Conservation (phyloP, 306 rosid genomes). For the Trifolium repens region DNA sequence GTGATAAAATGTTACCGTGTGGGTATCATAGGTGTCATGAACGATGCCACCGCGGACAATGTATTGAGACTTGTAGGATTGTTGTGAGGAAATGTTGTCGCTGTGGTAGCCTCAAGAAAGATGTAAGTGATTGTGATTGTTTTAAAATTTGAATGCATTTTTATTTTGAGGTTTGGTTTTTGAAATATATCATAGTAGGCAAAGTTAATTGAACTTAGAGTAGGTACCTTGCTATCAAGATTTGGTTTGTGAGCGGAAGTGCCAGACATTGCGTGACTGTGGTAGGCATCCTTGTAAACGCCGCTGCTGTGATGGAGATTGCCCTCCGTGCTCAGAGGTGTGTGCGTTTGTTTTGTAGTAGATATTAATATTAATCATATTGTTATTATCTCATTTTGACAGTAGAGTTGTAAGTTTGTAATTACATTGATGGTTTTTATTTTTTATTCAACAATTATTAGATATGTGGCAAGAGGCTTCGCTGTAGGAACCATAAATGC, state of each 20-base stretch:
- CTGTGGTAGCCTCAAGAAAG: conserved; percentile 90
- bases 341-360: conserved; percentile 38
- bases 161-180: conserved; percentile 15
- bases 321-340: conserved; percentile 96
- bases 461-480: conserved; percentile 89
- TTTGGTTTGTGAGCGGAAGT: conserved; percentile 89
- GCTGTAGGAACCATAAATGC: conserved; percentile 95
- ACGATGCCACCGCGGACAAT: conserved; percentile 86
- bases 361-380: conserved; percentile 5
- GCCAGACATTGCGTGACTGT: conserved; percentile 80
- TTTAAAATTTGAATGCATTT: conserved; percentile 37
- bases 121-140: conserved; percentile 55
- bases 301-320: conserved; percentile 93
- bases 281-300: conserved; percentile 92
- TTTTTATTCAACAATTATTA: conserved; percentile 41
- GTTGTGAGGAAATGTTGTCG: conserved; percentile 83
- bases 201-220: conserved; percentile 57
- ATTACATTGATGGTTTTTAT: conserved; percentile 29
- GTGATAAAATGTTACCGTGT: conserved; percentile 73
- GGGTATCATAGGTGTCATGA: conserved; percentile 85
- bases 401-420: conserved; percentile 10
- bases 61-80: conserved; percentile 73
- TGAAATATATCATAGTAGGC: conserved; percentile 27
- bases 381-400: conserved; percentile 15
- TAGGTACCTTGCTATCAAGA: conserved; percentile 99